These are phyloP conservation scores for Colletotrichum neosansevieriae DNA, from an alignment of 2,329 filamentous ascomycete genomes.

Conservation along the genomic window DNA sequence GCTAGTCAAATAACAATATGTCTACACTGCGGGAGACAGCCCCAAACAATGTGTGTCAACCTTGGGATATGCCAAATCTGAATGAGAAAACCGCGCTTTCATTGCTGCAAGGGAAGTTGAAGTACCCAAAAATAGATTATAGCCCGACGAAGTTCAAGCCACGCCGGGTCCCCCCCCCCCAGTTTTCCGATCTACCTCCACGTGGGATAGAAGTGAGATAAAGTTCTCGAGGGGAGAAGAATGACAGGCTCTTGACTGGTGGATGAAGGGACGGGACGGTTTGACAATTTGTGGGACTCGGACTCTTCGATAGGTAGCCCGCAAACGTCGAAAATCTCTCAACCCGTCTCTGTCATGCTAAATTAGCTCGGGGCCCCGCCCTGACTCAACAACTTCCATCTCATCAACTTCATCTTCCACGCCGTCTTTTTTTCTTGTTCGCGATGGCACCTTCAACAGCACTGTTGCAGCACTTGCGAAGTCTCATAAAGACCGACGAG, in stretches of 20 bases:
- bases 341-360: slow-evolving; percentile 19
- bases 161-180: background rate
- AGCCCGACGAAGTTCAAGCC: no score
- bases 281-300: slow-evolving; percentile 19
- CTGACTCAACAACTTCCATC: slow-evolving; percentile 29
- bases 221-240: background rate
- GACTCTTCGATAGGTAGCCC: background rate
- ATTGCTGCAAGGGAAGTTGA: no score
- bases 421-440: background rate
- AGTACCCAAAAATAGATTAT: background rate
- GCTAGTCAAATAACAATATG: background rate
- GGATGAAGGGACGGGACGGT: slow-evolving; percentile 10
- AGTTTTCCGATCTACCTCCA: background rate
- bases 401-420: background rate
- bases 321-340: slow-evolving; percentile 34
- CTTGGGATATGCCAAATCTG: no score
- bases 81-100: no score
- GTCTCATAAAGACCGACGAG: slow-evolving; percentile 42
- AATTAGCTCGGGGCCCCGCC: slow-evolving; percentile 33
- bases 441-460: slow-evolving; percentile 22
- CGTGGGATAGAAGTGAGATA: slow-evolving; percentile 13
- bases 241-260: slow-evolving; percentile 15
- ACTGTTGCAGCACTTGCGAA: slow-evolving; percentile 41
- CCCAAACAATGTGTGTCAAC: no score
- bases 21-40: no score